phyloP scores from a whole-genome alignment of 139 green algal genomes.

The Chlorella sp. region DNA sequence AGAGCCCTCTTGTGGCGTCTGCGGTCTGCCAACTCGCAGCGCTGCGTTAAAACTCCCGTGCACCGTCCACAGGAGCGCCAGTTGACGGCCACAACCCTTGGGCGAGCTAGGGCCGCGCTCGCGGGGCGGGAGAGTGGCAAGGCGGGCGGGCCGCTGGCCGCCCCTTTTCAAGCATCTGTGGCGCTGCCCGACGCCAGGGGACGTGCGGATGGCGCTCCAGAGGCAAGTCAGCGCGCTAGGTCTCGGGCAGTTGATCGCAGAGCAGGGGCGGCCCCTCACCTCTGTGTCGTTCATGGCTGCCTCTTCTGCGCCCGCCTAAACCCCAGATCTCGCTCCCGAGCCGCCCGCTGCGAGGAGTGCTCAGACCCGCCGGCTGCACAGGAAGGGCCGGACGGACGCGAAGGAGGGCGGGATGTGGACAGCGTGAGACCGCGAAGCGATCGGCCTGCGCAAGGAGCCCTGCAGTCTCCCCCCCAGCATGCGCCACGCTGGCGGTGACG shows the following conservation, averaged over 20 bases:
- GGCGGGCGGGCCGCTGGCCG: background rate
- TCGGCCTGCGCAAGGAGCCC: too few relatives aligned
- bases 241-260: background rate
- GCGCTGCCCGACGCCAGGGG: background rate
- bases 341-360: too few relatives aligned
- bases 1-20: background rate
- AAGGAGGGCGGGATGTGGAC: too few relatives aligned
- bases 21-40: background rate
- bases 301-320: background rate
- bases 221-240: background rate
- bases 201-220: background rate
- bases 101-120: background rate
- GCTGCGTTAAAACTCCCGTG: background rate
- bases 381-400: too few relatives aligned
- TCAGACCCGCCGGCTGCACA: too few relatives aligned
- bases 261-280: background rate
- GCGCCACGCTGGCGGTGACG: too few relatives aligned
- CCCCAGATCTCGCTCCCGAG: too few relatives aligned
- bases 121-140: background rate
- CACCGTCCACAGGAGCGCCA: too few relatives aligned
- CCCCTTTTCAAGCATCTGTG: background rate
- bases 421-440: too few relatives aligned
- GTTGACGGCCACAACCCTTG: background rate
- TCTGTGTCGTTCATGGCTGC: constrained; percentile 63
- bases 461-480: too few relatives aligned